Conservation (phyloP, 371 early-diverging fungal genomes). For the Zopfochytrium polystomum region DNA sequence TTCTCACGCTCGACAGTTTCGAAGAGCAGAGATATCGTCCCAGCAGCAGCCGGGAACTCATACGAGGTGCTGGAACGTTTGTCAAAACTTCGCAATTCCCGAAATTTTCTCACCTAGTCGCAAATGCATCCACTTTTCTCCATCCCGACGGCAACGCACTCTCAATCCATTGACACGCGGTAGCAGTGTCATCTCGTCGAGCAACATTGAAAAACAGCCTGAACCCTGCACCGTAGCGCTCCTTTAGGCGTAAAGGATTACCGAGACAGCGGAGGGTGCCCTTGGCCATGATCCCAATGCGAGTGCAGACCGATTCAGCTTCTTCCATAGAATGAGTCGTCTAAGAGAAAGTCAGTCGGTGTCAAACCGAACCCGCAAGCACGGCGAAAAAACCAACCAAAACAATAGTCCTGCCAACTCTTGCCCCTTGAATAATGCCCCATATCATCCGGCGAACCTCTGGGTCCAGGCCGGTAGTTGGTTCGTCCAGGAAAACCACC, state of each 20-base stretch:
- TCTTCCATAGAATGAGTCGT: slow-evolving; percentile 81
- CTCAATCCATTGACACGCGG: slow-evolving; percentile 29
- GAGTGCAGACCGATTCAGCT: slow-evolving; percentile 59
- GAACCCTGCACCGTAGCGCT: slow-evolving; percentile 70
- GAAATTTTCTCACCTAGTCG: slow-evolving; percentile 25
- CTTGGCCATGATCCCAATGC: slow-evolving; percentile 73
- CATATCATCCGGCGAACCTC: slow-evolving; percentile 68
- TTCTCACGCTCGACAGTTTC: slow-evolving; percentile 33
- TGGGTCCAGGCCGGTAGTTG: slow-evolving; percentile 63
- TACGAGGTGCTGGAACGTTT: slow-evolving; percentile 30
- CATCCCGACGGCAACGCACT: slow-evolving; percentile 45
- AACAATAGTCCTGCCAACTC: slow-evolving; percentile 60
- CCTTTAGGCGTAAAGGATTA: slow-evolving; percentile 61
- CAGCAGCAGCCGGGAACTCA: slow-evolving; percentile 52
- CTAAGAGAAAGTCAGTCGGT: no score
- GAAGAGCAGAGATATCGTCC: slow-evolving; percentile 21
- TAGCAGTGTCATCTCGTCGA: slow-evolving; percentile 26
- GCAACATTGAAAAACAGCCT: slow-evolving; percentile 54
- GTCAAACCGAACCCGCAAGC: slow-evolving; percentile 13
- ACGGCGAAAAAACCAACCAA: slow-evolving; percentile 23
- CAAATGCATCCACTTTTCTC: slow-evolving; percentile 52
- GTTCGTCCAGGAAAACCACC: slow-evolving; percentile 62
- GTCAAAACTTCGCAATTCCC: not conserved
- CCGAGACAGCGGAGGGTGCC: slow-evolving; percentile 67
- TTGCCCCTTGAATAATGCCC: slow-evolving; percentile 62